These are phyloP conservation scores for Trichoderma afroharzianum DNA, from an alignment of 2,329 filamentous ascomycete genomes.

Conservation along the genomic window DNA sequence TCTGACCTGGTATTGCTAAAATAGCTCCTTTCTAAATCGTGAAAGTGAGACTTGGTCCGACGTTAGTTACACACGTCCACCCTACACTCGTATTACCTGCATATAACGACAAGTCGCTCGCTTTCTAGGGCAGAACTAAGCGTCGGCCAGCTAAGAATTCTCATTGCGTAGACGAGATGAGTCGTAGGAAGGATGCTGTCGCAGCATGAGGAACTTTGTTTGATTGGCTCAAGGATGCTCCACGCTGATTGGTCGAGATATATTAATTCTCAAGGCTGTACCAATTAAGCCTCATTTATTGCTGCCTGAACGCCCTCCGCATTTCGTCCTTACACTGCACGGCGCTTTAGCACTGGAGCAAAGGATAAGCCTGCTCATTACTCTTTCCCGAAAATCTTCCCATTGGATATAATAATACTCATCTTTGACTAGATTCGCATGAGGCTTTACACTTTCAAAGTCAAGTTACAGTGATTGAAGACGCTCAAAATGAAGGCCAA, in stretches of 20 bases:
- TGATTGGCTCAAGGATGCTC: not conserved
- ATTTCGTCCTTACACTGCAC: not conserved
- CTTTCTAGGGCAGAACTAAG: too few relatives aligned
- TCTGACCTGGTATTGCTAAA: too few relatives aligned
- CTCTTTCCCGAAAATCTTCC: too few relatives aligned
- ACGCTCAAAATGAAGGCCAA: not conserved
- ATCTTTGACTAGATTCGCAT: not conserved
- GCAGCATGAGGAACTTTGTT: not conserved
- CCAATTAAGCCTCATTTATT: not conserved
- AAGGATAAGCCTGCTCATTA: too few relatives aligned
- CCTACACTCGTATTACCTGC: too few relatives aligned
- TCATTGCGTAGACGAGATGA: not conserved
- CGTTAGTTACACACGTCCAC: too few relatives aligned
- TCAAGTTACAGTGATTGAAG: not conserved
- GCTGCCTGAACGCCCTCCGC: not conserved
- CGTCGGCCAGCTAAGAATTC: too few relatives aligned
- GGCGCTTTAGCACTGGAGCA: too few relatives aligned
- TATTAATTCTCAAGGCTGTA: not conserved
- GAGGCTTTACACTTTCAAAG: not conserved
- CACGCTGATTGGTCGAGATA: not conserved
- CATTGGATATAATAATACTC: not conserved
- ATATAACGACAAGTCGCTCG: too few relatives aligned
- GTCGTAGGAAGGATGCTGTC: not conserved
- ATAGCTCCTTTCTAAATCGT: too few relatives aligned
- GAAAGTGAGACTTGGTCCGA: too few relatives aligned